Evolutionary conservation across 2,329 filamentous ascomycete genomes (phyloP).

Genomic region (Pseudogymnoascus sp.): DNA sequence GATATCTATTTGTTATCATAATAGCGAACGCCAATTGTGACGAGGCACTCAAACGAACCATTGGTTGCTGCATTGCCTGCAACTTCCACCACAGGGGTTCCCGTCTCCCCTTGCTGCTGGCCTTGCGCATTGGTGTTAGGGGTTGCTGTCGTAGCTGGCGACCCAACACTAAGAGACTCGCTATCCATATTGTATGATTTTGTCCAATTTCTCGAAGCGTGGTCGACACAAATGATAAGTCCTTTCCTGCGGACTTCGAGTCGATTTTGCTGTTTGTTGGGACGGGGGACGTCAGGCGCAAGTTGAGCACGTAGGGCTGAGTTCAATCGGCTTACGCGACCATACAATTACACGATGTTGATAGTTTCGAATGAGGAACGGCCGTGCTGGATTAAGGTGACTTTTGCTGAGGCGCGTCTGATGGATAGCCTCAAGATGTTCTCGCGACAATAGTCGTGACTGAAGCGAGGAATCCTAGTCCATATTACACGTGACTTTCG

Average conservation of each 20-base stretch:
- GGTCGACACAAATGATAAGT: conserved; percentile 26
- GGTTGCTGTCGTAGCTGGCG: conserved; percentile 47
- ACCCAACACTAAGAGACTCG: conserved; percentile 46
- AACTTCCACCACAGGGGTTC: conserved; percentile 20
- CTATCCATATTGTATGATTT: conserved; percentile 46
- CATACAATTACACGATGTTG: conserved; percentile 4
- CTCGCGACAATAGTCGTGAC: conserved; percentile 9
- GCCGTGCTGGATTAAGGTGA: conserved; percentile 1
- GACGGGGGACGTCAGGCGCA: background rate
- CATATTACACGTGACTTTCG: background rate
- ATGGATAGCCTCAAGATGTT: conserved; percentile 9
- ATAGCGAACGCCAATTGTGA: conserved; percentile 29
- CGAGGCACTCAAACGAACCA: conserved; percentile 37
- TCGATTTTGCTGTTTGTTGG: conserved; percentile 6
- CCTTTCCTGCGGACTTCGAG: background rate
- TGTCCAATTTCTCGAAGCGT: conserved; percentile 18
- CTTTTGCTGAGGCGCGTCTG: conserved; percentile 2
- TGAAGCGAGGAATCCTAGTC: conserved; percentile 8
- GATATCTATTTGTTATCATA: conserved; percentile 14
- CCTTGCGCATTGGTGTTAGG: conserved; percentile 50
- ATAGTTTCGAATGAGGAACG: conserved; percentile 2
- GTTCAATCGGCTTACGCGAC: conserved; percentile 8
- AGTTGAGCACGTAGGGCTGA: conserved; percentile 10
- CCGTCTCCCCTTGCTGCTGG: conserved; percentile 39
- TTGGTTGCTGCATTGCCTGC: conserved; percentile 47